Evolutionary conservation across 768 basidiomycete genomes (phyloP), one percentile per base, ranked within the genome.

Genomic region (Amanita inopinata): DNA sequence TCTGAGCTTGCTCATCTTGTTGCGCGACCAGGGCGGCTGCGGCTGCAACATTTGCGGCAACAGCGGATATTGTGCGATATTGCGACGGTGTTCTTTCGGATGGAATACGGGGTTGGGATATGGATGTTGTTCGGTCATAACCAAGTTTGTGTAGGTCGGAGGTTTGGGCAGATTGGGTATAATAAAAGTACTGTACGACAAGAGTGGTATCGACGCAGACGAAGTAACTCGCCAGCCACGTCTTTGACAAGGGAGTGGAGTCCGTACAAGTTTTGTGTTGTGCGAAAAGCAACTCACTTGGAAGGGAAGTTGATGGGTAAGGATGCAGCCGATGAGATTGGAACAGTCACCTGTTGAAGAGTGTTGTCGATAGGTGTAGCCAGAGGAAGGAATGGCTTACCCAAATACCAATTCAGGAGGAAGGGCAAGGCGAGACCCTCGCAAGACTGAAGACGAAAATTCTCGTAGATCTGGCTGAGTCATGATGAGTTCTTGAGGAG

Each of bases 351-450:
- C 94, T 86, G 57, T 8, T 38, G 25, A 34, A 35, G 35, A 17
- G 9, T 40, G 41, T 28, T 23, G 23, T 31, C 44, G 43, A 5
- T 27, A 12, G 40, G 46, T 22, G 34, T 28, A 32, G 20, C 5
- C 11, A 30, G 39, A 22, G 20, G 22, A 50, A 42, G 12, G 46
- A 36, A 25, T 17, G 28, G 61, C 74, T 53, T 54, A 91, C 91
- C 92, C 17, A 88, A 69, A 45, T 92, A 66, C 96, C 96, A 99
- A 52, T 88, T 96, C 48, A 80, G 71, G 41, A 99, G 72, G 61
- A 99, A 99, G 0, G 93, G 91, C 12, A 97, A 67, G 1, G 96
- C 85, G 38, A 99, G 78, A 22, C 93, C 84, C 53, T 91, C 90
- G 57, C 84, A 89, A 33, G 86, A 90, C 57, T 82, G 76, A 12